phyloP scores from a whole-genome alignment of 2,329 filamentous ascomycete genomes.

The Trichoderma atroviride region DNA sequence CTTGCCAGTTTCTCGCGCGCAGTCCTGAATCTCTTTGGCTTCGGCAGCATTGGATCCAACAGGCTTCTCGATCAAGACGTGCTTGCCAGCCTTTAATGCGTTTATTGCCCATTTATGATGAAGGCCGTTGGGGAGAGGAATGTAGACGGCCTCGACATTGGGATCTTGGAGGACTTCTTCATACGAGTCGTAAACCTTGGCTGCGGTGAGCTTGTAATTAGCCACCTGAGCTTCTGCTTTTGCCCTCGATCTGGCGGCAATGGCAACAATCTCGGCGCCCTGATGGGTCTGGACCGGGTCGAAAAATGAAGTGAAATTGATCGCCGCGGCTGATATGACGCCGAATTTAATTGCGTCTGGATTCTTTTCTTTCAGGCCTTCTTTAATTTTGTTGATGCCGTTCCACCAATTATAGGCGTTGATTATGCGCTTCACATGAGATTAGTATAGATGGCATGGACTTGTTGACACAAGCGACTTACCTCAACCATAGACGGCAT shows the following conservation, averaged over 20 bases:
- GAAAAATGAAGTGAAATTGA: conserved; percentile 4
- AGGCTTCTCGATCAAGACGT: conserved; percentile 33
- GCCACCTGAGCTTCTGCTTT: conserved; percentile 11
- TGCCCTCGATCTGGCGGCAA: background rate
- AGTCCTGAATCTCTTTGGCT: conserved; percentile 35
- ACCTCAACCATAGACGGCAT: background rate
- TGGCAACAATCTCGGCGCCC: background rate
- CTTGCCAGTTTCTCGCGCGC: background rate
- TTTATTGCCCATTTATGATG: conserved; percentile 52
- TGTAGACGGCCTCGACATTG: conserved; percentile 51
- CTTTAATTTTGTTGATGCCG: background rate
- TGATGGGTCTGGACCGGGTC: conserved; percentile 10
- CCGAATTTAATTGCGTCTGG: background rate
- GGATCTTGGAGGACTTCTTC: conserved; percentile 38
- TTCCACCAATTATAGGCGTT: background rate
- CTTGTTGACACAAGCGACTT: background rate
- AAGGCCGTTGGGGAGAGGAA: conserved; percentile 49
- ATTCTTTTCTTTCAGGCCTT: background rate
- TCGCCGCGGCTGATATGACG: conserved; percentile 1
- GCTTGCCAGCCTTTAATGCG: conserved; percentile 51
- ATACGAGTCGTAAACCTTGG: conserved; percentile 6
- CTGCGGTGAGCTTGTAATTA: background rate
- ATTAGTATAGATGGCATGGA: background rate
- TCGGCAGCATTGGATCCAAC: conserved; percentile 14
- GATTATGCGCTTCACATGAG: background rate